Evolutionary conservation across 345 rosid species (phyloP).

Genomic region (Populus euphratica): DNA sequence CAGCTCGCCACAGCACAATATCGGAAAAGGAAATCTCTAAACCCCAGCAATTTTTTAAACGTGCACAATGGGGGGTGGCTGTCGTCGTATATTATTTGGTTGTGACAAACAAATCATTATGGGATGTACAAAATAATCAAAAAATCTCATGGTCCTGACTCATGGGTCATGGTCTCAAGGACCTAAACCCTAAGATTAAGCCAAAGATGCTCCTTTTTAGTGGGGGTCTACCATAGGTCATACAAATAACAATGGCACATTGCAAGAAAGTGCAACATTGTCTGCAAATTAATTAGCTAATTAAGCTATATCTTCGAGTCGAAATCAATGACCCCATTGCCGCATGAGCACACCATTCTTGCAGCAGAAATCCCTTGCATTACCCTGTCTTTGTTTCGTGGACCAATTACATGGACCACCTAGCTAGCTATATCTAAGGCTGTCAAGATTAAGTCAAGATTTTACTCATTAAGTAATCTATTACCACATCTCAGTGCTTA

Average conservation of each 20-base stretch:
- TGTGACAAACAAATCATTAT: not conserved
- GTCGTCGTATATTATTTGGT: not conserved
- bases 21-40: too few species aligned
- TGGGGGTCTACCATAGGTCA: not conserved
- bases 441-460: not conserved
- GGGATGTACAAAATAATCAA: not conserved
- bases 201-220: not conserved
- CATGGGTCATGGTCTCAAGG: not conserved
- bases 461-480: slow-evolving; percentile 1
- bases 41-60: too few species aligned
- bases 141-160: too few species aligned
- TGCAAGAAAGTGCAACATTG: not conserved
- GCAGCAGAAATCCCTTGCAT: not conserved
- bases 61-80: too few species aligned
- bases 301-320: not conserved
- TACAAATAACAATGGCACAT: not conserved
- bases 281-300: not conserved
- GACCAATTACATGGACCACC: not conserved
- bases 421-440: not conserved
- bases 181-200: not conserved
- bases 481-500: not conserved
- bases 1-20: not conserved
- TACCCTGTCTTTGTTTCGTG: not conserved
- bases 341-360: not conserved
- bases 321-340: not conserved